Evolutionary conservation across 23 red algal species (phyloP), one percentile per base, ranked within the genome.

Genomic region (Gracilaria gracilis): DNA sequence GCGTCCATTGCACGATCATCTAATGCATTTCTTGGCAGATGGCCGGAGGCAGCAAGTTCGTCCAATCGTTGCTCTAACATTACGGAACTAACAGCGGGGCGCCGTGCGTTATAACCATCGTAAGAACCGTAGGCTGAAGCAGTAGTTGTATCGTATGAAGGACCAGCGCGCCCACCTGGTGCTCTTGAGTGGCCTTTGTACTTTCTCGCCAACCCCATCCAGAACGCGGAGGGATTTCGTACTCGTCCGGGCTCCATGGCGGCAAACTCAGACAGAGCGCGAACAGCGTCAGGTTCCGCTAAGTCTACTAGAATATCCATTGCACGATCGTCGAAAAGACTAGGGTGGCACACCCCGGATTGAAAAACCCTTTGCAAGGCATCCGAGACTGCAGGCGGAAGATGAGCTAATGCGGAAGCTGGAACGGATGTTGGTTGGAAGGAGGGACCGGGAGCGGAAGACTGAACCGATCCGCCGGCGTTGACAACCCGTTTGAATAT

Each of bases 291-390:
- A 14, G 59, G 67, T 54, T 85, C 81, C 1, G 75, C 73, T 57
- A 97, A 53, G 55, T 93, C 91, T 44, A 97, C 89, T 24, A 97
- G 88, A 61, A 97, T 91, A 49, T 97, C 95, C 95, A 97, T 97
- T 32, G 95, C 95, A 9, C 88, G 89, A 47, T 97, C 95, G 67
- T 97, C 95, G 81, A 97, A 97, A 33, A 89, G 85, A 49, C 88
- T 88, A 53, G 95, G 95, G 75, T 97, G 95, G 67, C 95, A 97
- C 28, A 97, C 95, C 17, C 95, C 95, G 3, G 88, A 87, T 44
- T 81, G 75, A 51, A 97, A 97, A 2, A 97, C 95, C 58, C 70
- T 57, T 72, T 97, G 95, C 47, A 97, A 85, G 35, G 84, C 88
- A 39, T 93, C 78, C 61, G 84, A 91, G 27, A 97, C 95, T 24